These are phyloP conservation scores for Trichoderma harzianum DNA, from an alignment of 2,329 filamentous ascomycete species.

Conservation along the genomic window DNA sequence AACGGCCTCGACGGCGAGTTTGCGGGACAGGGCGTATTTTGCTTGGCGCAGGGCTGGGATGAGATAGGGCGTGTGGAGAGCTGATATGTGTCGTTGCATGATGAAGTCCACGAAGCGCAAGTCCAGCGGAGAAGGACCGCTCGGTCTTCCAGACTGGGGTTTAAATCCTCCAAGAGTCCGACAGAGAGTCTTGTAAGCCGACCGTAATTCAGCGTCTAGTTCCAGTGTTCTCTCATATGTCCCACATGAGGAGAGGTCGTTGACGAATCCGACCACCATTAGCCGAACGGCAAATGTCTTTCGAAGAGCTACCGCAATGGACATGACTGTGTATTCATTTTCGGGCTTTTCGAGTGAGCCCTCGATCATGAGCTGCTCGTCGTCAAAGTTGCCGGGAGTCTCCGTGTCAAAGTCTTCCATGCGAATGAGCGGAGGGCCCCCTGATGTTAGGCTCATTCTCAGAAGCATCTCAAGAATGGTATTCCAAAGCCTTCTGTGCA, in stretches of 20 bases:
- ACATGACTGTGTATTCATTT: slow-evolving; percentile 38
- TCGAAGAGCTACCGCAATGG: slow-evolving; percentile 41
- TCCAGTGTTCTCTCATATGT: slow-evolving; percentile 45
- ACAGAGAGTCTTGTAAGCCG: slow-evolving; percentile 41
- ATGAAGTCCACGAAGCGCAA: slow-evolving; percentile 47
- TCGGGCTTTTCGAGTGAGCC: slow-evolving; percentile 33
- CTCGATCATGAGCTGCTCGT: slow-evolving; percentile 42
- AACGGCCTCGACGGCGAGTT: slow-evolving; percentile 45
- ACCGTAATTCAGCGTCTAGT: slow-evolving; percentile 41
- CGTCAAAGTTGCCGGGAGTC: slow-evolving; percentile 48
- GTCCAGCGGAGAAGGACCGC: slow-evolving; percentile 36
- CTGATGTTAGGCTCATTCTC: slow-evolving; percentile 44
- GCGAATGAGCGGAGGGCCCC: slow-evolving; percentile 44
- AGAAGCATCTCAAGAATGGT: slow-evolving; percentile 48
- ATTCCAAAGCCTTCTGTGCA: slow-evolving; percentile 51
- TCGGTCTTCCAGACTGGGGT: slow-evolving; percentile 18
- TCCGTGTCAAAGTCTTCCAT: slow-evolving; percentile 47
- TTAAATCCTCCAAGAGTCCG: slow-evolving; percentile 31
- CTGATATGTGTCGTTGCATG: slow-evolving; percentile 52
- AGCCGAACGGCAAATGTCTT: slow-evolving; percentile 43
- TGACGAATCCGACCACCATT: slow-evolving; percentile 41
- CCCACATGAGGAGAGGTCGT: slow-evolving; percentile 35
- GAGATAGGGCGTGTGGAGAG: slow-evolving; percentile 55
- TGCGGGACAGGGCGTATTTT: slow-evolving; percentile 49
- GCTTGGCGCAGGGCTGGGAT: slow-evolving; percentile 38